Base-by-base conservation (phyloP, 768 basidiomycete genomes). In the Bullera alba region DNA sequence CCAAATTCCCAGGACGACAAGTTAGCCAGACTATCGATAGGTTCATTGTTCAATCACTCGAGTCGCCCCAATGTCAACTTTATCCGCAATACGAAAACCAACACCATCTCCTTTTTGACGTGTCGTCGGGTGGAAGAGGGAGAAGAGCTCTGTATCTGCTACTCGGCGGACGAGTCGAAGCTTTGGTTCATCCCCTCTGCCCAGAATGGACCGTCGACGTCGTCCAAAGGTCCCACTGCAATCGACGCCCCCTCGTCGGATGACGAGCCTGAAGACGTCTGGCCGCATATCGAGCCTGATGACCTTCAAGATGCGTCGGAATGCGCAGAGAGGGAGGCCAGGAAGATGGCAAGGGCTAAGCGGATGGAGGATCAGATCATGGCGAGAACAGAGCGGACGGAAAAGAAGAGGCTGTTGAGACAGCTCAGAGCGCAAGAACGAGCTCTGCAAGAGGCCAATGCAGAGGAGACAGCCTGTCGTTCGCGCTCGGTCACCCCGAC, bases 21-120 rank as follows among this genome's bases (percentile, higher is more conserved):
- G 32, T n/a, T 34, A 8, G n/a, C 32, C 8, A 34, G 8, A 8
- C 32, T 34, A 8, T n/a, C n/a, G 5, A 29, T 37, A 67, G 62
- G 60, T 12, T 66, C 62, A 1, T 51, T 72, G 30, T 72, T 72
- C 58, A 72, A 72, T 36, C 70, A 74, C 39, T 72, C 71, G 17
- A 56, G 69, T 0, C 54, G 50, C 1, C 73, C 73, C 0, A 74
- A 72, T 51, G 69, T 72, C 42, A 69, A 60, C 22, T 74, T 66
- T 41, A 63, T 69, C 34, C 64, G 71, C 2, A 50, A 53, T n/a
- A 39, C 58, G 6, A 41, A 54, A 21, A 51, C 50, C 7, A 38
- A 48, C 5, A 60, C 63, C 2, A 67, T 74, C 21, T 50, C 56
- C 17, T 72, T 72, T 53, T 25, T 54, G 16, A 63, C 70, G 0